Conservation (phyloP, 139 green algal species). For the Tetraselmis striata region DNA sequence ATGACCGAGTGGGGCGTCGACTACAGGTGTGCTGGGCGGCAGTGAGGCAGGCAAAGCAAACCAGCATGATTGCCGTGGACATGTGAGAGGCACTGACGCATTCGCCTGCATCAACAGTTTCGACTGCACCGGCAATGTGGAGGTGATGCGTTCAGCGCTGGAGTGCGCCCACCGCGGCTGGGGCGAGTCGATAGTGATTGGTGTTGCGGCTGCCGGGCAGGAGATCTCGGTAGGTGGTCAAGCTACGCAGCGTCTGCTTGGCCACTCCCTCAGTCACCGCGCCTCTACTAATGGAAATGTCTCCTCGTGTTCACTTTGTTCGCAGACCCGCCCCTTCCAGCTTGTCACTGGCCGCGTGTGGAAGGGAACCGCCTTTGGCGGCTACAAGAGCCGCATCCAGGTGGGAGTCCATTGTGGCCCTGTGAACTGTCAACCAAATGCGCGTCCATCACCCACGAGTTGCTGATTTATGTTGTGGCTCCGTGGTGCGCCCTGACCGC, state of each 20-base stretch:
- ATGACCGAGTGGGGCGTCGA: slow-evolving; percentile 89
- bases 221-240: slow-evolving; percentile 55
- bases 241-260: background rate
- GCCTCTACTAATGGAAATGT: too few relatives aligned
- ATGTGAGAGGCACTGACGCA: too few relatives aligned
- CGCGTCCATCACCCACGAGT: too few relatives aligned
- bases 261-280: background rate
- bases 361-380: slow-evolving; percentile 94
- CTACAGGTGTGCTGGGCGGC: slow-evolving; percentile 68
- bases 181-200: slow-evolving; percentile 76
- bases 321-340: slow-evolving; percentile 90
- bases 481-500: too few relatives aligned
- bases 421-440: too few relatives aligned
- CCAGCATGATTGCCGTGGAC: background rate
- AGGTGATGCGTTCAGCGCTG: slow-evolving; percentile 91
- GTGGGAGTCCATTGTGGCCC: too few relatives aligned
- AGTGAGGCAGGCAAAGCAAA: background rate
- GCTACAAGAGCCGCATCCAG: slow-evolving; percentile 77
- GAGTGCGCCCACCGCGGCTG: slow-evolving; percentile 88
- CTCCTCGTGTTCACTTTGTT: too few relatives aligned
- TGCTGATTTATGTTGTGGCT: too few relatives aligned
- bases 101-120: slow-evolving; percentile 19
- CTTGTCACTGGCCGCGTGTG: slow-evolving; percentile 85
- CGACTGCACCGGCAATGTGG: slow-evolving; percentile 81
- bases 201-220: slow-evolving; percentile 77